Percentiles rank a stretch among this genome's conserved stretches.
phyloP scores from a whole-genome alignment of 1,284 basidiomycete genomes.

The Earliella scabrosa region DNA sequence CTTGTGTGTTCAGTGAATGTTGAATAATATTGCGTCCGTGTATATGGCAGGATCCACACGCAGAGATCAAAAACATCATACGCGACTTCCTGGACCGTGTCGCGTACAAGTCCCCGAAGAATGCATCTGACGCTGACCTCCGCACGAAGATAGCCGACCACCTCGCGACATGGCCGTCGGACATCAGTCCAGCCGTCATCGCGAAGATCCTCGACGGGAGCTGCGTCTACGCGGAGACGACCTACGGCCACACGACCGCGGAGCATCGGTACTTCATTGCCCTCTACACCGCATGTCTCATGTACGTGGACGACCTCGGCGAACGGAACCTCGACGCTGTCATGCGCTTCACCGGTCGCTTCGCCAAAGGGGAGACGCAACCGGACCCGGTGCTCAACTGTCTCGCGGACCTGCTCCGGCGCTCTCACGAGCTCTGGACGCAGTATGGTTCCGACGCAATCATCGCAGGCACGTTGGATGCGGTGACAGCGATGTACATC shows the following conservation, averaged over 20 bases:
- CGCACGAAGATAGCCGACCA: neutral
- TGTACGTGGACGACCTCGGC: conserved; percentile 21
- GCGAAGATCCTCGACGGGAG: conserved; percentile 14
- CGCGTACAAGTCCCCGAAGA: conserved; percentile 7
- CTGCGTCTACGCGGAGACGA: conserved; percentile 16
- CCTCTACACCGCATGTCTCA: conserved; percentile 18
- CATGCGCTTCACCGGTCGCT: conserved; percentile 15
- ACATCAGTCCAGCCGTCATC: conserved; percentile 1
- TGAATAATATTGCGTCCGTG: too few species aligned
- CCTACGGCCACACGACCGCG: conserved; percentile 16
- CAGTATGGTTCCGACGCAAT: conserved; percentile 16
- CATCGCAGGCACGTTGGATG: conserved; percentile 20
- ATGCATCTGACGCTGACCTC: neutral
- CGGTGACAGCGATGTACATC: conserved; percentile 16
- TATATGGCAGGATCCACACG: neutral
- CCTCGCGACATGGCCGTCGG: conserved; percentile 4
- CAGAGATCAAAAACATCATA: conserved; percentile 4
- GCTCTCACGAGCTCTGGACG: conserved; percentile 15
- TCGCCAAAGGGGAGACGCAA: conserved; percentile 11
- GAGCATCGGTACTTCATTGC: conserved; percentile 19
- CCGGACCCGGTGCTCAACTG: conserved; percentile 15
- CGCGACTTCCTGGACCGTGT: conserved; percentile 3
- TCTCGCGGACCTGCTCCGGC: conserved; percentile 10
- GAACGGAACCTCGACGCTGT: conserved; percentile 11
- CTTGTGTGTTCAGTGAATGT: too few species aligned